These are phyloP conservation scores for Luffa acutangula DNA, from an alignment of 306 rosid genomes.

Conservation along the genomic window DNA sequence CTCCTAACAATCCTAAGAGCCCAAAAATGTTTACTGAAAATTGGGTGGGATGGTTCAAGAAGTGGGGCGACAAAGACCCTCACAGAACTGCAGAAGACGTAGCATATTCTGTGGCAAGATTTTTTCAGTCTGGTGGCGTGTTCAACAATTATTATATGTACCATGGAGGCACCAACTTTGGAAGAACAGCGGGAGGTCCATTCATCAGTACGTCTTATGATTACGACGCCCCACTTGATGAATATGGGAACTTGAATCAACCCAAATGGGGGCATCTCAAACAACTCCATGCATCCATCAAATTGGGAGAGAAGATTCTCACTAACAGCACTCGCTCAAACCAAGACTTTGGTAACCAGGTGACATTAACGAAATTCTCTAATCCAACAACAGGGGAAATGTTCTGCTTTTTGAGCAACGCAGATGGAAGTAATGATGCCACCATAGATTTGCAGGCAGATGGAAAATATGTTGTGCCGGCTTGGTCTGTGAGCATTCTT, in stretches of 20 bases:
- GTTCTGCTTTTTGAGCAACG: conserved; percentile 33
- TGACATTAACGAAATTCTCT: conserved; percentile 9
- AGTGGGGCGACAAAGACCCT: conserved; percentile 20
- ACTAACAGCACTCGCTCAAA: conserved; percentile 19
- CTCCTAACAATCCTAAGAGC: conserved; percentile 65
- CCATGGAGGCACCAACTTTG: conserved; percentile 52
- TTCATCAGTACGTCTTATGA: conserved; percentile 38
- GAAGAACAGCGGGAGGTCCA: conserved; percentile 40
- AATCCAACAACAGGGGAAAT: conserved; percentile 17
- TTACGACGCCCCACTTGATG: conserved; percentile 47
- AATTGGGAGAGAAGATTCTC: conserved; percentile 33
- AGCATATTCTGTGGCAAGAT: conserved; percentile 42
- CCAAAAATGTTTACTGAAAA: conserved; percentile 73
- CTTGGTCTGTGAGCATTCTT: conserved; percentile 24
- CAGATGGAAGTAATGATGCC: conserved; percentile 26
- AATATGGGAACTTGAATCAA: conserved; percentile 29
- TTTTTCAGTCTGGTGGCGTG: conserved; percentile 39
- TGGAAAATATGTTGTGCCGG: not conserved
- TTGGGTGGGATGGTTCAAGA: conserved; percentile 24
- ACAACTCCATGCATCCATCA: conserved; percentile 30
- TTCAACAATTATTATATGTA: conserved; percentile 46
- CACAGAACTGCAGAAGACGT: conserved; percentile 42
- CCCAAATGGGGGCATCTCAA: conserved; percentile 25
- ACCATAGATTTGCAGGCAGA: conserved; percentile 25
- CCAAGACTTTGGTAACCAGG: conserved; percentile 21